Base-by-base conservation (phyloP, 78 protist species). In the Trichosphaerium sp. region DNA sequence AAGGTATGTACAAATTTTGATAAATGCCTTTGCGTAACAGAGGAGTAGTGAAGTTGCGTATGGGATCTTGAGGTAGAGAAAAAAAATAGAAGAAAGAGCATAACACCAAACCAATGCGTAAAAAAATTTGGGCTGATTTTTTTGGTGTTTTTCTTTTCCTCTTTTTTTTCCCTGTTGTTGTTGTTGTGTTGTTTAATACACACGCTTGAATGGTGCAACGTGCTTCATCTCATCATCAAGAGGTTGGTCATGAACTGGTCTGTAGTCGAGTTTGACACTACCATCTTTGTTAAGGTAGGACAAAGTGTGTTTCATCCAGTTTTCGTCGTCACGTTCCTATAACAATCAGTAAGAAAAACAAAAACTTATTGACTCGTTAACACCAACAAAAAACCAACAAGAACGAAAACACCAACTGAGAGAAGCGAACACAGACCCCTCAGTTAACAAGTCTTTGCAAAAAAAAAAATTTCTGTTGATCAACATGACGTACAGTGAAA, bases 261-360 rank as follows among this genome's bases (percentile, higher is more conserved):
- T 42, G 74, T 89, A 88, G 65, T 64, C 84, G 10, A 90, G 75
- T 37, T 35, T 69, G 25, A 80, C 92, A 62, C 88, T 65, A 44
- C 92, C 85, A 31, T 84, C 65, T 34, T 62, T 82, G 76, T 76
- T 83, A 44, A 88, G 62, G 73, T 75, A 89, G 26, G 92, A 69
- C 38, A 92, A 66, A 5, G 99, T 81, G 79, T 92, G 99, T 85
- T 94, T 94, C 92, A 92, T 78, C 99, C 99, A 96, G 56, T 94
- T 74, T 21, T 14, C 78, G 69, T 92, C 95, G 64, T 92, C 92
- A 39, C 93, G 74, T 26, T 68, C 80, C 48, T 18, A 1, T 37
- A 7, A 23, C 31, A 1, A n/a, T n/a, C n/a, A n/a, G n/a, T n/a
- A n/a, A n/a, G n/a, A n/a, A n/a, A n/a, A n/a, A n/a, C n/a, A n/a